A percentile compares a stretch with the other conserved stretches of the same genome.
Evolutionary conservation across 1,284 basidiomycete genomes (phyloP).

Genomic region (Tilletia setariae): DNA sequence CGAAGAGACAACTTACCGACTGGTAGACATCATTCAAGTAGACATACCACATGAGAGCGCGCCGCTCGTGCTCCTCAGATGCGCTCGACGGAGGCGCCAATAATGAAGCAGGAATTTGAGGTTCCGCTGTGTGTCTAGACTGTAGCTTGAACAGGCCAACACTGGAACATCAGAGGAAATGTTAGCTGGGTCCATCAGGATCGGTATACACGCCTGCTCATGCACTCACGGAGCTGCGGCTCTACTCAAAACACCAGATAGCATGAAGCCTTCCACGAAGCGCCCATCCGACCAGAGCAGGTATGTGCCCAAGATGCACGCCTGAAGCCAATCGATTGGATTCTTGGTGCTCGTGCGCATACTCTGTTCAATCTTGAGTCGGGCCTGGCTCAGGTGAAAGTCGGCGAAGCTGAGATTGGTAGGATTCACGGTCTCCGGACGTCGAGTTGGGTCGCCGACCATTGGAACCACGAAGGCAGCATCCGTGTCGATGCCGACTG

Average conservation of each 20-base stretch:
- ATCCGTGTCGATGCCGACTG: neutral
- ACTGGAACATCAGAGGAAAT: neutral
- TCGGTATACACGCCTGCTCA: neutral
- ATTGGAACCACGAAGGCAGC: neutral
- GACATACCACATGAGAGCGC: constrained; percentile 23
- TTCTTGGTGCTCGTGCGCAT: constrained; percentile 14
- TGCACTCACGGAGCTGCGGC: constrained; percentile 14
- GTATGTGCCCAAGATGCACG: constrained; percentile 17
- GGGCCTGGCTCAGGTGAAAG: constrained; percentile 23
- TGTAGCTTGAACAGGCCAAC: constrained; percentile 23
- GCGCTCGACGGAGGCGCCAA: constrained; percentile 10
- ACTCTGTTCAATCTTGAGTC: constrained; percentile 18
- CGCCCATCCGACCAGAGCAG: constrained; percentile 19
- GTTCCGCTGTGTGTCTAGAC: neutral
- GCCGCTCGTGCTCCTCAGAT: constrained; percentile 24
- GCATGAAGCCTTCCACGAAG: constrained; percentile 20
- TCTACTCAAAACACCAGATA: constrained; percentile 7
- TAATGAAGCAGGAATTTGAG: neutral
- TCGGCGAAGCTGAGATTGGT: constrained; percentile 21
- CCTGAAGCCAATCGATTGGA: constrained; percentile 23
- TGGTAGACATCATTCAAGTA: constrained; percentile 25
- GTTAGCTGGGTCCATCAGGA: neutral
- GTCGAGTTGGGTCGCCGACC: neutral
- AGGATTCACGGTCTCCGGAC: neutral
- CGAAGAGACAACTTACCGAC: neutral